Conservation (phyloP, 2,329 filamentous ascomycete species). For the Rutstroemia sydowiana region DNA sequence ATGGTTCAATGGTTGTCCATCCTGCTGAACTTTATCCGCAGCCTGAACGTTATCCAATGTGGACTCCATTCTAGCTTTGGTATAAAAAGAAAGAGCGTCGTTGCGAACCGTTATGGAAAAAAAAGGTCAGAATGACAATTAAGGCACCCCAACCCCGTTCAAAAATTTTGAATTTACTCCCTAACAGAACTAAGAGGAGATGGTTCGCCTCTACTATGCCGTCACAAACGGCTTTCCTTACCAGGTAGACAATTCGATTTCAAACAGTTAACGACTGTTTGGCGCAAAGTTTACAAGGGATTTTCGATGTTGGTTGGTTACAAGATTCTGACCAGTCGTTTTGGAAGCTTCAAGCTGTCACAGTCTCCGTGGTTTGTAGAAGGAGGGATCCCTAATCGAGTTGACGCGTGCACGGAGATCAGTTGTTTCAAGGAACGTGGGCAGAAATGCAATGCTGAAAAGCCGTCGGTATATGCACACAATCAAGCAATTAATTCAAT, state of each 20-base stretch:
- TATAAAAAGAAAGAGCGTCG: background rate
- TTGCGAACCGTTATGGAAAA: background rate
- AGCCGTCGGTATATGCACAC: too few species aligned
- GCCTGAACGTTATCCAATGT: background rate
- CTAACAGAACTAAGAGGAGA: too few species aligned
- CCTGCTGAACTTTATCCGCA: background rate
- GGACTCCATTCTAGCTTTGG: background rate
- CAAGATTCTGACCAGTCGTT: background rate
- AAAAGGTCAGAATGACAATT: constrained; percentile 7
- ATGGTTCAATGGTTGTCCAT: constrained; percentile 29
- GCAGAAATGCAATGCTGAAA: background rate
- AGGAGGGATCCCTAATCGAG: constrained; percentile 2
- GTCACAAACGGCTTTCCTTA: background rate
- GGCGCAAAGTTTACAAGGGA: background rate
- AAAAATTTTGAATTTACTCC: background rate
- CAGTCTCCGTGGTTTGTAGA: background rate
- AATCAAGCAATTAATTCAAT: too few species aligned
- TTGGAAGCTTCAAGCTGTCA: background rate
- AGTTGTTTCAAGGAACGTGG: constrained; percentile 8
- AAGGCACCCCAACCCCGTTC: constrained; percentile 9
- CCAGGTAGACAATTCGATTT: too few species aligned
- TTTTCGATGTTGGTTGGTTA: background rate
- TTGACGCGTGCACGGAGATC: constrained; percentile 8
- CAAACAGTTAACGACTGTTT: too few species aligned
- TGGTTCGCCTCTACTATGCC: background rate